Evolutionary conservation across 441 rosid species (phyloP).

Genomic region (Syzygium malaccense): DNA sequence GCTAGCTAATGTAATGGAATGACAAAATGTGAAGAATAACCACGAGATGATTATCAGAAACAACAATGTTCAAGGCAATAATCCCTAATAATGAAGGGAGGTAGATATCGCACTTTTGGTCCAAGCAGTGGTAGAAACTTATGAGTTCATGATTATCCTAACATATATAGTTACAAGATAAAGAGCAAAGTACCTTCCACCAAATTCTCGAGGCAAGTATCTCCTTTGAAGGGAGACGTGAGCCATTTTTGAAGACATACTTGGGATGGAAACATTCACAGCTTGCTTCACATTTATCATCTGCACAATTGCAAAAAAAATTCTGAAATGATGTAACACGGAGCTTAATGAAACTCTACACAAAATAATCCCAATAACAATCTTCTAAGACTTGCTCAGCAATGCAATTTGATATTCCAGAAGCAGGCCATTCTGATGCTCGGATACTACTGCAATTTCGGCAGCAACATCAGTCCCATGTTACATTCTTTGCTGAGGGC

Average conservation of each 20-base stretch:
- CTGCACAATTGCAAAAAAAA: slow-evolving; percentile 24
- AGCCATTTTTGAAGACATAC: slow-evolving; percentile 13
- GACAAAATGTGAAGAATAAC: background rate
- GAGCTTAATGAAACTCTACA: background rate
- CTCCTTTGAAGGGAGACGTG: slow-evolving; percentile 24
- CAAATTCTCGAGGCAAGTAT: background rate
- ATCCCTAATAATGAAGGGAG: background rate
- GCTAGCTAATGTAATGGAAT: background rate
- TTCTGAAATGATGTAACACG: background rate
- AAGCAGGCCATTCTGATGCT: background rate
- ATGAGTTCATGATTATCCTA: background rate
- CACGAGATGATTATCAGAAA: background rate
- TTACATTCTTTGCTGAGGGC: background rate
- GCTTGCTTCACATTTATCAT: slow-evolving; percentile 15
- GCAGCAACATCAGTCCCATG: background rate
- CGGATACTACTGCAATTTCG: background rate
- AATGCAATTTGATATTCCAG: background rate
- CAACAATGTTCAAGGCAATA: background rate
- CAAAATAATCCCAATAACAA: background rate
- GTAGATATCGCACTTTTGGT: background rate
- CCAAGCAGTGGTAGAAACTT: background rate
- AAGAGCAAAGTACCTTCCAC: slow-evolving; percentile 13
- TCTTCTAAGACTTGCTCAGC: background rate
- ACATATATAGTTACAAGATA: background rate
- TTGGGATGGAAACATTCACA: slow-evolving; percentile 3